phyloP scores from a whole-genome alignment of 2,329 filamentous ascomycete species.

The Aspergillus proliferans region DNA sequence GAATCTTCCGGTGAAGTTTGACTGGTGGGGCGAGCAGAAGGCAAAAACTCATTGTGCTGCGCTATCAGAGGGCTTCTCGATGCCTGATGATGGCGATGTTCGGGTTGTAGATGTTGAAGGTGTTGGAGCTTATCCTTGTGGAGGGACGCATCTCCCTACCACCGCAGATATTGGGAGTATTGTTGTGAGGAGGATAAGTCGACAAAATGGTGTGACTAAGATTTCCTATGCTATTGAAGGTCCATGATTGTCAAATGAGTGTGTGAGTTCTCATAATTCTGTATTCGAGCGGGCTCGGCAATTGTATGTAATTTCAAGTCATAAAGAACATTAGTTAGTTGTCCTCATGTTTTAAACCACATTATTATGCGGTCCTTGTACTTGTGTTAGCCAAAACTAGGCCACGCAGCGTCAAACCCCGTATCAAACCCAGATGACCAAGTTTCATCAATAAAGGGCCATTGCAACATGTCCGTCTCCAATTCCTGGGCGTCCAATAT shows the following conservation, averaged over 20 bases:
- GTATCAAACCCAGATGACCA: conserved; percentile 31
- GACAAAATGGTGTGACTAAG: conserved; percentile 23
- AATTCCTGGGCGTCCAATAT: conserved; percentile 18
- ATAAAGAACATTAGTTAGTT: no score
- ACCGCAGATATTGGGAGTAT: conserved; percentile 19
- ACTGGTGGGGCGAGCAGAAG: conserved; percentile 19
- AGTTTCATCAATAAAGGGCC: conserved; percentile 32
- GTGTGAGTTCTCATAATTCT: no score
- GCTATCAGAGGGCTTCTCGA: conserved; percentile 12
- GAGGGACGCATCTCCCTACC: conserved; percentile 23
- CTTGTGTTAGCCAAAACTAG: conserved; percentile 2
- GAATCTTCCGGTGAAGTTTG: conserved; percentile 16
- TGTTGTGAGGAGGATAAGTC: conserved; percentile 22
- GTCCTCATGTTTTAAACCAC: no score
- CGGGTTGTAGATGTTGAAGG: conserved; percentile 24
- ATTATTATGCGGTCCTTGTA: not conserved
- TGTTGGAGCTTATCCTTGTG: conserved; percentile 25
- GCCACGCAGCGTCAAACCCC: conserved; percentile 27
- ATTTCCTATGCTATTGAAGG: conserved; percentile 21
- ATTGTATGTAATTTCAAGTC: no score
- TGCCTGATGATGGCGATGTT: conserved; percentile 13
- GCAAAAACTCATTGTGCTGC: conserved; percentile 3
- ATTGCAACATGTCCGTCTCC: conserved; percentile 32
- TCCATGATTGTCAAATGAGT: not conserved
- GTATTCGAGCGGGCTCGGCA: no score